Base-by-base conservation (phyloP, 257 asterid genomes). In the Penstemon eatonii region DNA sequence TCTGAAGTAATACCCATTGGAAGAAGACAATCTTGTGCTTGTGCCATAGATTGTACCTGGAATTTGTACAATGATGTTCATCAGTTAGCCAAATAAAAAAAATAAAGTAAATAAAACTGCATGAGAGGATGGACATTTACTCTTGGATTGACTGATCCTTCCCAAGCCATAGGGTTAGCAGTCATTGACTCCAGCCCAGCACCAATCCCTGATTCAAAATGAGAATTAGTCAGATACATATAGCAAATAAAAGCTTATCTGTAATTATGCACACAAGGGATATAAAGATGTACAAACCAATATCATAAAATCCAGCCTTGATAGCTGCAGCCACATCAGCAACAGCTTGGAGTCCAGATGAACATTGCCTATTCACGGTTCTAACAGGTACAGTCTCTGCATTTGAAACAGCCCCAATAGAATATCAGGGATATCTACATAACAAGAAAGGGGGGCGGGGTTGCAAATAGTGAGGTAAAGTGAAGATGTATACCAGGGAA, bases 281-380 rank as follows among this genome's bases (percentile, higher is more conserved):
- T 46, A 43, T 42, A 4, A 63, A 25, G 15, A 58, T 45, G 72
- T 66, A 12, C 66, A 8, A 68, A 94, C 97, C 99, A 40, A 91
- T 94, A 75, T 94, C 97, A 77, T 94, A 94, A 79, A 94, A 94
- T 61, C 99, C 99, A 74, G 99, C 95, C 81, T 86, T 94, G 68
- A 94, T 94, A 63, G 99, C 93, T 59, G 99, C 99, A 77, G 99
- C 99, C 36, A 94, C 97, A 83, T 94, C 99, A 68, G 97, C 99
- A 46, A 94, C 97, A 47, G 99, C 97, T 82, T 94, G 99, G 74
- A 94, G 99, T 51, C 99, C 97, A 72, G 99, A 94, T 42, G 99
- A 94, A 74, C 99, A 94, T 70, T 91, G 99, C 89, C 99, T 81
- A 75, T 94, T 94, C 74, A 94, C 99, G 11, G 99, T 94, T 81